These are phyloP conservation scores for Tremella fuciformis DNA, from an alignment of 768 basidiomycete species.

Conservation along the genomic window DNA sequence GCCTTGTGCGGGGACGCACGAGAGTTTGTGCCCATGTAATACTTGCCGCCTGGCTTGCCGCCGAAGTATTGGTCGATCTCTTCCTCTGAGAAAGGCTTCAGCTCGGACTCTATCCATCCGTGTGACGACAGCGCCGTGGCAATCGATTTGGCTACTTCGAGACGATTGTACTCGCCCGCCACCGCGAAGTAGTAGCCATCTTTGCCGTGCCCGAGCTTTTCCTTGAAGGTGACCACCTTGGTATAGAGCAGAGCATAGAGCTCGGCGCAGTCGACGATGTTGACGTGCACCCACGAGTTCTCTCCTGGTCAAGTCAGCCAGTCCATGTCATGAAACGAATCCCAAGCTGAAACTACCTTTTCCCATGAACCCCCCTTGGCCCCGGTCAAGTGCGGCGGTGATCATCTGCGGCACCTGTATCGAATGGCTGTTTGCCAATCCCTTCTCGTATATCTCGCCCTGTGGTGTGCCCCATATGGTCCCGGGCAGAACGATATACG, in stretches of 20 bases:
- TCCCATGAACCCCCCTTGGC: slow-evolving; percentile 26
- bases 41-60: slow-evolving; percentile 12
- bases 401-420: slow-evolving; percentile 28
- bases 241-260: slow-evolving; percentile 23
- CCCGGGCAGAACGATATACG: slow-evolving; percentile 31
- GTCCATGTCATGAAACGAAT: neutral
- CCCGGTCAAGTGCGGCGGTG: slow-evolving; percentile 19
- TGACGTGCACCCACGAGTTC: slow-evolving; percentile 24
- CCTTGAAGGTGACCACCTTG: slow-evolving; percentile 13
- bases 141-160: slow-evolving; percentile 13
- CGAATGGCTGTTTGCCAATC: slow-evolving; percentile 24
- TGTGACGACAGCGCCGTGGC: slow-evolving; percentile 20
- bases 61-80: slow-evolving; percentile 29
- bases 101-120: slow-evolving; percentile 17
- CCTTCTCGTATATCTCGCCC: slow-evolving; percentile 18
- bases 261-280: slow-evolving; percentile 24
- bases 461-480: slow-evolving; percentile 29
- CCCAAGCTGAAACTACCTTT: slow-evolving; percentile 21
- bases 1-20: slow-evolving; percentile 17
- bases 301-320: neutral
- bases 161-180: slow-evolving; percentile 21
- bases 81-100: slow-evolving; percentile 23
- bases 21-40: slow-evolving; percentile 26
- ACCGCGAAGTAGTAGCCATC: slow-evolving; percentile 30
- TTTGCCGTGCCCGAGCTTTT: slow-evolving; percentile 25